Evolutionary conservation across 768 basidiomycete genomes (phyloP), one percentile per base, ranked within the genome.

Genomic region (Amylocystis lapponica): DNA sequence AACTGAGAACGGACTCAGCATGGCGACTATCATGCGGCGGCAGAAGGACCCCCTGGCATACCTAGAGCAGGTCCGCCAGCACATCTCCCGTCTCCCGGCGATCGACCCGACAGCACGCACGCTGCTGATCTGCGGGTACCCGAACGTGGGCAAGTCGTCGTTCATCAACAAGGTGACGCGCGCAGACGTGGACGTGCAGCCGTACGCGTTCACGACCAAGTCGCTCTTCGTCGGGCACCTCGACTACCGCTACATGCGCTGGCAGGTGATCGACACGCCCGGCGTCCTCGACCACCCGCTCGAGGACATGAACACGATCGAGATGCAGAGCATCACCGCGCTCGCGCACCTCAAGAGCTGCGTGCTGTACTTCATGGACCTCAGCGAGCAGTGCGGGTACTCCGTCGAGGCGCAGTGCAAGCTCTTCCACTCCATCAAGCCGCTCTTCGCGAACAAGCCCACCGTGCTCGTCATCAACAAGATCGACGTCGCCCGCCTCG

Each of bases 121-220:
- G 0, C 84, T 99, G 47, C 79, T 99, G 51, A 88, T 99, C 56
- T 98, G 96, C 59, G 96, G 96, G 43, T 99, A 98, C 68, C 96
- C 96, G 14, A 99, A 99, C 62, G 96, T 99, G 61, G 96, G 96
- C 44, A 99, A 99, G 70, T 96, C 93, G 12, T 95, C 92, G 19
- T 99, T 99, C 66, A 93, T 99, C 57, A 99, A 99, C 82, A 98
- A 98, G 67, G 91, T 99, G 60, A 98, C 96, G 17, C 85, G 96
- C 39, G 96, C 95, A 39, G 96, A 99, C 60, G 96, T 99, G 56
- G 96, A 99, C 62, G 96, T 99, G 23, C 95, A 99, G 65, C 95
- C 95, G 27, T 99, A 98, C 60, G 96, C 96, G 1, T 99, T 99
- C 72, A 99, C 96, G 35, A 99, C 96, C 23, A 98, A 97, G 66